A percentile compares a stretch with the other conserved stretches of the same genome.
phyloP scores from a whole-genome alignment of 73 alveolate species.

The Paramecium biaurelia region DNA sequence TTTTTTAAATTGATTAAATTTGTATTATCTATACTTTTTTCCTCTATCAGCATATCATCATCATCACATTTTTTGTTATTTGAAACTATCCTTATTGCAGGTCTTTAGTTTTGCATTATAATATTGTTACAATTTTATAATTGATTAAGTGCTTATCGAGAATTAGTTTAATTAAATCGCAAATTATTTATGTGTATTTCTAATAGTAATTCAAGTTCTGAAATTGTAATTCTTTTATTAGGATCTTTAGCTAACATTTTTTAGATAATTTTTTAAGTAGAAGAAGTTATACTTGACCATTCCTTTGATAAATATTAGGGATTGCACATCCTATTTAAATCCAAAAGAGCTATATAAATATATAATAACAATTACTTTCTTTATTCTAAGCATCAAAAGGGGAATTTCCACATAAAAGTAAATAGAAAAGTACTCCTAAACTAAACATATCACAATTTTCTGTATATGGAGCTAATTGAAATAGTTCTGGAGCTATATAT shows the following conservation, averaged over 20 bases:
- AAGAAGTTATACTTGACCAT: neutral
- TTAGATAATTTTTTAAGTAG: neutral
- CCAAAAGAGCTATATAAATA: neutral
- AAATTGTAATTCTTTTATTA: neutral
- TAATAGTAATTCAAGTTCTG: neutral
- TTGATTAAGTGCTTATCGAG: neutral
- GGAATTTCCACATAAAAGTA: neutral
- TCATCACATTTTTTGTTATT: neutral
- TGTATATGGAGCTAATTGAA: neutral
- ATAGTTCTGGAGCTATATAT: conserved; percentile 32
- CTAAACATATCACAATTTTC: conserved; percentile 44
- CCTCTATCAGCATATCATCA: neutral
- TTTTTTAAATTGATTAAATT: neutral
- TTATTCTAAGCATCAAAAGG: neutral
- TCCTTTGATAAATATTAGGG: neutral
- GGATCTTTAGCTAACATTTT: neutral
- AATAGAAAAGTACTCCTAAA: neutral
- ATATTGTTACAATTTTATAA: neutral
- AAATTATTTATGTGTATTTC: neutral
- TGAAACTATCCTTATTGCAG: neutral
- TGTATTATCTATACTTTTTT: neutral
- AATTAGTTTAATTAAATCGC: neutral
- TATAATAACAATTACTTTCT: neutral
- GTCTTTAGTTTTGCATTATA: neutral
- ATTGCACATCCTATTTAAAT: neutral